Evolutionary conservation across 2,329 filamentous ascomycete genomes (phyloP).

Genomic region (Xylariaceae sp.): DNA sequence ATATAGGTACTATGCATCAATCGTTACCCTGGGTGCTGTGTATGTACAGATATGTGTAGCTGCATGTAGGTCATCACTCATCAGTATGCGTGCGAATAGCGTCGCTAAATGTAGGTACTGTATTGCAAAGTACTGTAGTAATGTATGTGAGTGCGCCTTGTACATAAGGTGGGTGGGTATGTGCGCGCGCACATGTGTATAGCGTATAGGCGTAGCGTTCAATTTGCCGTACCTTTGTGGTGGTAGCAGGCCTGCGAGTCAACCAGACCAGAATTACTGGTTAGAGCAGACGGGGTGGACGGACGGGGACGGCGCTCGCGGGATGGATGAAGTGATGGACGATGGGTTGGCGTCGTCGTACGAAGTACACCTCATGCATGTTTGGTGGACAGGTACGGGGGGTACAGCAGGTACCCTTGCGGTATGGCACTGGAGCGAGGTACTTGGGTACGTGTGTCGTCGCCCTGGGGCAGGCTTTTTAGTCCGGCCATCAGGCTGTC

Average conservation of each 20-base stretch:
- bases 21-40: no score
- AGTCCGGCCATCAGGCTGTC: constrained; percentile 25
- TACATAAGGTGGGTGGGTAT: no score
- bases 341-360: constrained; percentile 16
- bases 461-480: constrained; percentile 15
- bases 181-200: no score
- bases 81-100: no score
- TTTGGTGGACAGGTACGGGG: constrained; percentile 6
- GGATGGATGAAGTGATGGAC: constrained; percentile 10
- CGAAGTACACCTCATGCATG: constrained; percentile 9
- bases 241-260: not conserved
- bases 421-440: not conserved
- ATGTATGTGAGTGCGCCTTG: no score
- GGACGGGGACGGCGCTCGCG: not conserved
- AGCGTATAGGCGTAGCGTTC: no score
- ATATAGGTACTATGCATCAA: no score
- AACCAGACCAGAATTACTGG: not conserved
- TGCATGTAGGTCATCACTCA: no score
- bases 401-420: constrained; percentile 11
- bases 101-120: no score
- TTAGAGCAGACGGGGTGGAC: not conserved
- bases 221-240: no score
- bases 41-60: no score
- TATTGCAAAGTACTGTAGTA: no score
- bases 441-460: not conserved